phyloP scores from a whole-genome alignment of 2,329 filamentous ascomycete genomes.

The Orbilia brochopaga region DNA sequence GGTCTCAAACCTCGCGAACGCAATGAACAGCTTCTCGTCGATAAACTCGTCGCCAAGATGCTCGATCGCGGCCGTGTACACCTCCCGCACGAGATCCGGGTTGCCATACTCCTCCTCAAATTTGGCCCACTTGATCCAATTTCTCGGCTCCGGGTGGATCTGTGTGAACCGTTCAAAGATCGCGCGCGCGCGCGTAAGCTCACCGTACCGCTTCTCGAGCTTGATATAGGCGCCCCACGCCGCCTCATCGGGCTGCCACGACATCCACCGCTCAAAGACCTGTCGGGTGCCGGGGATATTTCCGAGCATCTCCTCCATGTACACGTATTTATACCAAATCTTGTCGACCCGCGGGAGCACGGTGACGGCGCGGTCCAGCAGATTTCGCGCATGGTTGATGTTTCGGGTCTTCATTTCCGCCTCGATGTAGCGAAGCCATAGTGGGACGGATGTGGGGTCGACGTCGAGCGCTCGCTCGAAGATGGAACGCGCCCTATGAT shows the following conservation, averaged over 20 bases:
- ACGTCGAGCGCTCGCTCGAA: slow-evolving; percentile 95
- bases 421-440: slow-evolving; percentile 95
- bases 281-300: slow-evolving; percentile 91
- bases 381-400: slow-evolving; percentile 94
- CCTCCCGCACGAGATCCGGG: slow-evolving; percentile 86
- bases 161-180: slow-evolving; percentile 90
- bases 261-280: slow-evolving; percentile 97
- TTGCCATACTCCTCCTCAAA: slow-evolving; percentile 97
- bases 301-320: slow-evolving; percentile 96
- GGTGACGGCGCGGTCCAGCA: slow-evolving; percentile 92
- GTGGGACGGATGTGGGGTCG: slow-evolving; percentile 79
- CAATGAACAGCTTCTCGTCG: slow-evolving; percentile 93
- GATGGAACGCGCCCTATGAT: slow-evolving; percentile 76
- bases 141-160: slow-evolving; percentile 90
- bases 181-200: slow-evolving; percentile 85
- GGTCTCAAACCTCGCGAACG: slow-evolving; percentile 92
- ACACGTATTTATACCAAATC: slow-evolving; percentile 99
- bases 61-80: slow-evolving; percentile 87
- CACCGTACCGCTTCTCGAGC: slow-evolving; percentile 90
- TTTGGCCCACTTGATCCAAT: slow-evolving; percentile 98
- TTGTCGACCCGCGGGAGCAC: slow-evolving; percentile 91
- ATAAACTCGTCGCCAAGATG: slow-evolving; percentile 91
- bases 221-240: slow-evolving; percentile 98
- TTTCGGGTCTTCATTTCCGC: slow-evolving; percentile 94
- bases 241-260: slow-evolving; percentile 94